Percentiles rank a stretch among this genome's conserved stretches.
Evolutionary conservation across 495 filamentous ascomycete species (phyloP).

Genomic region (Clavariopsis aquatica): DNA sequence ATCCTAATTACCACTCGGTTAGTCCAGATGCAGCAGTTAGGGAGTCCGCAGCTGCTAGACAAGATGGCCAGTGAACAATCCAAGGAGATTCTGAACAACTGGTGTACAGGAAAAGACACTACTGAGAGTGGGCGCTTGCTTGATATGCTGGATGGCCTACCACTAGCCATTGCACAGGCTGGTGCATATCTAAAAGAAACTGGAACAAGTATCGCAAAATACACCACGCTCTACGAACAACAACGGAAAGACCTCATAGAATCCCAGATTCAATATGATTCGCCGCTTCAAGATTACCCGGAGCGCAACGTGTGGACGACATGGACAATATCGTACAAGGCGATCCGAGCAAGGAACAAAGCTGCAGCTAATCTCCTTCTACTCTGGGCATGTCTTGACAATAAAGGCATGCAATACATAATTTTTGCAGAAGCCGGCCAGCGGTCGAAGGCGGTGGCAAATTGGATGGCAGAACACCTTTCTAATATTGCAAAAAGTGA

Average conservation of each 20-base stretch:
- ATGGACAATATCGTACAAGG: conserved; percentile 33
- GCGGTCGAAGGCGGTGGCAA: no score
- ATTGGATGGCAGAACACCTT: no score
- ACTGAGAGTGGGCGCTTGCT: conserved; percentile 15
- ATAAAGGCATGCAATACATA: conserved; percentile 26
- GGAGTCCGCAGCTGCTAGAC: conserved; percentile 27
- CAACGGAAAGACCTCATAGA: conserved; percentile 25
- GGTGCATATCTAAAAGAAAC: conserved; percentile 37
- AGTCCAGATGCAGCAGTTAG: conserved; percentile 29
- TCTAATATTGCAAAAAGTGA: no score
- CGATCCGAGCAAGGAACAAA: conserved; percentile 7
- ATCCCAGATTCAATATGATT: neutral
- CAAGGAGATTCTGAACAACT: conserved; percentile 32
- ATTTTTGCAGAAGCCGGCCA: no score
- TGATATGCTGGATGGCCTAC: conserved; percentile 39
- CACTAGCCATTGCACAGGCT: conserved; percentile 40
- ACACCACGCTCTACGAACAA: conserved; percentile 25
- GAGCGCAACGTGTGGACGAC: conserved; percentile 33
- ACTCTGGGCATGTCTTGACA: conserved; percentile 35
- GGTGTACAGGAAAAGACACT: conserved; percentile 22
- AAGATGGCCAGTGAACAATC: conserved; percentile 35
- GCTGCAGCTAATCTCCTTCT: conserved; percentile 30
- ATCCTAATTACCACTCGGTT: conserved; percentile 51
- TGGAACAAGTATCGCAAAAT: neutral
- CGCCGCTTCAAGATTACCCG: conserved; percentile 25